A percentile compares a stretch with the other conserved stretches of the same genome.
These are phyloP conservation scores for Cytospora chrysosperma DNA, from an alignment of 2,329 filamentous ascomycete genomes.

Conservation along the genomic window DNA sequence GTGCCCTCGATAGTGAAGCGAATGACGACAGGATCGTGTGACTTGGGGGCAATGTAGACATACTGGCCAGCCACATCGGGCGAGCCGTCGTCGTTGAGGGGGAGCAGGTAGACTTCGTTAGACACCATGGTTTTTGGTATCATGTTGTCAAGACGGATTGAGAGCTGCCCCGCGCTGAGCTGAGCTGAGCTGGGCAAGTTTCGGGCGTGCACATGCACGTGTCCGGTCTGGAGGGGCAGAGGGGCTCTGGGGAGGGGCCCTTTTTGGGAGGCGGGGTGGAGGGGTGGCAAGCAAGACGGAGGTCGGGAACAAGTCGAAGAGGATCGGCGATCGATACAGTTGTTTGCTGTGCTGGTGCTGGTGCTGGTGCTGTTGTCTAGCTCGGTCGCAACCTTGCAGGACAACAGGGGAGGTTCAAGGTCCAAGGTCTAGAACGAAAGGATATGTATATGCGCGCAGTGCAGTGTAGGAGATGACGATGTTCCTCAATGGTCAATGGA, in stretches of 20 bases:
- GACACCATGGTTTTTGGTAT: slow-evolving; percentile 61
- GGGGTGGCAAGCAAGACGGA: not conserved
- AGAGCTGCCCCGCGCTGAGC: slow-evolving; percentile 16
- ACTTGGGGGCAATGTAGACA: slow-evolving; percentile 80
- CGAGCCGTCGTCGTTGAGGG: slow-evolving; percentile 88
- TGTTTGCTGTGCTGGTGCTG: not conserved
- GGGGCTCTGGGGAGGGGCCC: not conserved
- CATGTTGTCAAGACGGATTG: slow-evolving; percentile 43
- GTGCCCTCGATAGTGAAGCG: slow-evolving; percentile 92
- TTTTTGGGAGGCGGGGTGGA: no score
- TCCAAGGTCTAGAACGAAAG: not conserved
- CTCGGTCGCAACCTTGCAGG: not conserved
- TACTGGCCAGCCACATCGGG: slow-evolving; percentile 87
- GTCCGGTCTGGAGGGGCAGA: slow-evolving; percentile 14
- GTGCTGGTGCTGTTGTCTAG: not conserved
- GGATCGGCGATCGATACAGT: not conserved
- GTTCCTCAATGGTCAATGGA: not conserved
- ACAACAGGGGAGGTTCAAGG: not conserved
- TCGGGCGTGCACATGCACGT: slow-evolving; percentile 20
- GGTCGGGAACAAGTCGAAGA: not conserved
- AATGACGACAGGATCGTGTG: slow-evolving; percentile 72
- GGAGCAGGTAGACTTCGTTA: slow-evolving; percentile 79
- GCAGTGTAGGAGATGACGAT: not conserved
- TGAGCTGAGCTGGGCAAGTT: slow-evolving; percentile 15
- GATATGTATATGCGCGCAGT: not conserved